A percentile compares a stretch with the other conserved stretches of the same genome.
phyloP scores from a whole-genome alignment of 257 asterid genomes.

The Salvia hispanica region DNA sequence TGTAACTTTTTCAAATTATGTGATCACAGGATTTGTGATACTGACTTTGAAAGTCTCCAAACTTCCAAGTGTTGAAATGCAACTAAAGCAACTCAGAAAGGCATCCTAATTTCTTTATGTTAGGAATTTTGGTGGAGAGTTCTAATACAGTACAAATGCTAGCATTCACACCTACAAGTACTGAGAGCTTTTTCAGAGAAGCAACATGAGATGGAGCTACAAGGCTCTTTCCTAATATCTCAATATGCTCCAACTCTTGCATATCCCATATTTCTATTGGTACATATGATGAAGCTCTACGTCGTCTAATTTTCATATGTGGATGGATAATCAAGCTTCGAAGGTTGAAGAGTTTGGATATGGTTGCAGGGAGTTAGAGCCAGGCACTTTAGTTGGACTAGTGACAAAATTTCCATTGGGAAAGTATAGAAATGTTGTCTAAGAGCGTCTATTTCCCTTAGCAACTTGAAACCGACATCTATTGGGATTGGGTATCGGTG shows the following conservation, averaged over 20 bases:
- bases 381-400: slow-evolving; percentile 3
- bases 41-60: background rate
- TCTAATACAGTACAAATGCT: background rate
- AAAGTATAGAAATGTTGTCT: slow-evolving; percentile 10
- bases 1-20: background rate
- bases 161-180: slow-evolving; percentile 4
- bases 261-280: slow-evolving; percentile 18
- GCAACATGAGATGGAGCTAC: background rate
- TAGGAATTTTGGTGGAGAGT: too few relatives aligned
- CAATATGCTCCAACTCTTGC: slow-evolving; percentile 8
- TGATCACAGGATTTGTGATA: background rate
- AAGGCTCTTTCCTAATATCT: slow-evolving; percentile 7
- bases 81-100: background rate
- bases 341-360: slow-evolving; percentile 15
- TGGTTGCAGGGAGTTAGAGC: slow-evolving; percentile 5
- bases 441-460: slow-evolving; percentile 18
- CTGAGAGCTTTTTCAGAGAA: background rate
- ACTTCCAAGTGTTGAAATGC: background rate
- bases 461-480: slow-evolving; percentile 3
- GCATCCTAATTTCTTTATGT: background rate
- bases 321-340: background rate
- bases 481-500: background rate
- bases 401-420: background rate
- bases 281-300: background rate
- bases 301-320: background rate